phyloP scores from a whole-genome alignment of 2,329 filamentous ascomycete species.

The Trichophyton benhamiae region DNA sequence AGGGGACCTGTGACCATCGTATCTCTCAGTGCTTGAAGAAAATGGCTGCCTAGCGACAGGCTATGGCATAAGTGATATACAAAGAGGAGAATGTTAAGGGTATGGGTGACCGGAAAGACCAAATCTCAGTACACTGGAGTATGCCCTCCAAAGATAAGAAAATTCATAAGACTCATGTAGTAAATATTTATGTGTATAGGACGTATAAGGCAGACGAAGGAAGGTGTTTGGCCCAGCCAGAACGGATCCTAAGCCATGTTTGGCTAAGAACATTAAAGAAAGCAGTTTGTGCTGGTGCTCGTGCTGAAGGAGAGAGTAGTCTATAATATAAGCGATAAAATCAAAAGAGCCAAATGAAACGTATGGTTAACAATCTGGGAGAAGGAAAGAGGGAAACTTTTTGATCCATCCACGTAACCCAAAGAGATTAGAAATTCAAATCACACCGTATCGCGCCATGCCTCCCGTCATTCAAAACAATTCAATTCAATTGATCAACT shows the following conservation, averaged over 20 bases:
- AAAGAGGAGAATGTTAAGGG: no score
- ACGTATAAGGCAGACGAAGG: background rate
- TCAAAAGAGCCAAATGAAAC: background rate
- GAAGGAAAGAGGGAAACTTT: background rate
- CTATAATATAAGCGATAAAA: background rate
- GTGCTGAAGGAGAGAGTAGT: background rate
- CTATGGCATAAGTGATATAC: no score
- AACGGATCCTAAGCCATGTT: background rate
- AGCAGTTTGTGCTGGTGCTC: background rate
- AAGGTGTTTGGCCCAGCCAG: background rate
- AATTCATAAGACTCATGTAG: background rate
- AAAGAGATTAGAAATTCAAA: background rate
- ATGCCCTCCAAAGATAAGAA: no score
- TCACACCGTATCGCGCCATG: background rate
- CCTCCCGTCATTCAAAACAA: background rate
- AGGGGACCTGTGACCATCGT: no score
- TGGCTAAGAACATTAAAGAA: background rate
- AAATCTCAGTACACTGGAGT: no score
- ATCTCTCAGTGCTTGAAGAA: no score
- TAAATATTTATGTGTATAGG: background rate
- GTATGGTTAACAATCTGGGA: background rate
- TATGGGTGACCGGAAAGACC: no score
- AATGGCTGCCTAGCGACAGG: no score
- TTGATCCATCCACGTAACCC: background rate
- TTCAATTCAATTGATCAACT: background rate